Conservation (phyloP, 2,329 filamentous ascomycete genomes). For the Aspergillus calidoustus region DNA sequence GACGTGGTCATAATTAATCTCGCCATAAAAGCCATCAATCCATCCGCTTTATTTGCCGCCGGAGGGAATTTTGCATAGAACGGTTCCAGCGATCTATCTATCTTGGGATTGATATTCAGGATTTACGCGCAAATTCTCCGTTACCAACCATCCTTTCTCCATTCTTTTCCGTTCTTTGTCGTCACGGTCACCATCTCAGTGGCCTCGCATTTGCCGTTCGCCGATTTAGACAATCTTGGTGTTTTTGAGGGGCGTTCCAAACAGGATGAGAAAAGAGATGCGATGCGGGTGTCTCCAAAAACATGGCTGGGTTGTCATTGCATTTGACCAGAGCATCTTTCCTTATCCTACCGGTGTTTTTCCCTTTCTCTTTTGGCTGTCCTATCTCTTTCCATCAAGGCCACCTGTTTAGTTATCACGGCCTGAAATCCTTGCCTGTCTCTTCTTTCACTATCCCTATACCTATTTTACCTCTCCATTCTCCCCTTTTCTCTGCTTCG, state of each 20-base stretch:
- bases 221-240: constrained; percentile 24
- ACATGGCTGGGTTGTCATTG: constrained; percentile 1
- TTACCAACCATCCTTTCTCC: not conserved
- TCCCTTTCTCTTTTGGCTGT: constrained; percentile 1
- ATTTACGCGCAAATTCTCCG: not conserved
- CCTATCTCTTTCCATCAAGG: not conserved
- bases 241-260: constrained; percentile 15
- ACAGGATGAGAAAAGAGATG: constrained; percentile 5
- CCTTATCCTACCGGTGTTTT: constrained; percentile 1
- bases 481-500: not conserved
- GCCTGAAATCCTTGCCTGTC: not conserved
- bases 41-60: constrained; percentile 16
- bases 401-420: not conserved
- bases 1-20: constrained; percentile 17
- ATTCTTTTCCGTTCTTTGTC: constrained; percentile 13
- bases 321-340: constrained; percentile 2
- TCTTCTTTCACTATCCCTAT: not conserved
- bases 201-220: constrained; percentile 18
- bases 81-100: constrained; percentile 23
- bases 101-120: constrained; percentile 10
- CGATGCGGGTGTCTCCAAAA: not conserved
- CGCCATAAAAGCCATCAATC: constrained; percentile 21
- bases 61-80: constrained; percentile 30
- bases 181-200: constrained; percentile 6
- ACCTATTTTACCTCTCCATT: not conserved